Evolutionary conservation across 495 filamentous ascomycete species (phyloP).

Genomic region (Daldinia vernicosa): DNA sequence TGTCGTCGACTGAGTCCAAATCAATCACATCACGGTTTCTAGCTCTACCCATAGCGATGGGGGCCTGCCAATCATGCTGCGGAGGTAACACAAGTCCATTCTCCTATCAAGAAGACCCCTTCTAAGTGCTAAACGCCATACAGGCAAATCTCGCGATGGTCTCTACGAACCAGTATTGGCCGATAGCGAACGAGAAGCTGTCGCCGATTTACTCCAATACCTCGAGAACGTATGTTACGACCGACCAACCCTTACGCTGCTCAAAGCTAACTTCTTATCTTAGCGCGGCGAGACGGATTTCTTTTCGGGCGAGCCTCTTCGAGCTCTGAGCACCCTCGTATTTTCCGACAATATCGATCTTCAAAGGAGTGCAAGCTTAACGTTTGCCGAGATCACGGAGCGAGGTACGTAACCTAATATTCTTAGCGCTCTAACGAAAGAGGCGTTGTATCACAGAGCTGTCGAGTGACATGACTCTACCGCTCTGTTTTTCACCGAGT

Average conservation of each 20-base stretch:
- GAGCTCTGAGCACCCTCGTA: slow-evolving; percentile 91
- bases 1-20: slow-evolving; percentile 17
- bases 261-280: slow-evolving; percentile 31
- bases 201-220: slow-evolving; percentile 92
- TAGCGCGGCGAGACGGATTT: slow-evolving; percentile 96
- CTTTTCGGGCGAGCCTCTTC: slow-evolving; percentile 96
- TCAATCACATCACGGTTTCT: slow-evolving; percentile 36
- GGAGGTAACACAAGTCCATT: slow-evolving; percentile 51
- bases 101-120: slow-evolving; percentile 13
- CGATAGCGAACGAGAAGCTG: slow-evolving; percentile 96
- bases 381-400: slow-evolving; percentile 98
- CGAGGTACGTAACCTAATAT: slow-evolving; percentile 71
- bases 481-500: neutral
- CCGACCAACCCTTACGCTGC: slow-evolving; percentile 31
- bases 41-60: slow-evolving; percentile 49
- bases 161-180: slow-evolving; percentile 95
- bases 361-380: slow-evolving; percentile 95
- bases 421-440: neutral
- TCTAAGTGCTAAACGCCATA: slow-evolving; percentile 35
- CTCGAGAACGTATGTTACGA: slow-evolving; percentile 84
- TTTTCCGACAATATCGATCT: slow-evolving; percentile 99
- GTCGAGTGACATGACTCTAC: neutral
- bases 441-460: neutral
- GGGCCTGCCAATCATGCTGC: slow-evolving; percentile 62
- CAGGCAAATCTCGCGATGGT: slow-evolving; percentile 89